These are phyloP conservation scores for Phytophthora citrophthora DNA, from an alignment of 352 stramenopile genomes.

Conservation along the genomic window DNA sequence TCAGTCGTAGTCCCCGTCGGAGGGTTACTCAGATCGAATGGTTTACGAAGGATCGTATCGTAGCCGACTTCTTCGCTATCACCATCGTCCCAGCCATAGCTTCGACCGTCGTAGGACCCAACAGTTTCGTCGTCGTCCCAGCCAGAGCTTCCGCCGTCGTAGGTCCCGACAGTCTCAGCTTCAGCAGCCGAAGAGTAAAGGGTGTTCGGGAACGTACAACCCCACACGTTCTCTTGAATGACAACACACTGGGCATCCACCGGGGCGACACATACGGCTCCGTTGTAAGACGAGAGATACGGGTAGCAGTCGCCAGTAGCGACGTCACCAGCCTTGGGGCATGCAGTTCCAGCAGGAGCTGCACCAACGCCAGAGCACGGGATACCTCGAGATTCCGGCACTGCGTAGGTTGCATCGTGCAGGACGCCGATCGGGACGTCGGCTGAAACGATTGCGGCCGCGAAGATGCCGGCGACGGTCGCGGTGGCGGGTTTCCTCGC, in stretches of 20 bases:
- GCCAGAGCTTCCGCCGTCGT: neutral
- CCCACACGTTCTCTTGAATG: neutral
- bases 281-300: neutral
- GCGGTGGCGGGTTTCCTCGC: no score
- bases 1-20: neutral
- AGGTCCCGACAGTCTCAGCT: neutral
- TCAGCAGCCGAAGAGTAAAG: slow-evolving; percentile 16
- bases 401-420: neutral
- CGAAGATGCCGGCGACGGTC: neutral
- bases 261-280: neutral
- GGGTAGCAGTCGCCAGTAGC: neutral
- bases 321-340: neutral
- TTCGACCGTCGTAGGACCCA: neutral
- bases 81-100: neutral
- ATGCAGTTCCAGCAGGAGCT: neutral
- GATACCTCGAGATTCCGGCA: neutral
- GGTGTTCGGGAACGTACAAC: slow-evolving; percentile 9
- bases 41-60: neutral
- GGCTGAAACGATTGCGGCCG: neutral
- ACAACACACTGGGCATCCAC: slow-evolving; percentile 5
- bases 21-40: slow-evolving; percentile 4
- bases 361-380: neutral
- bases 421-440: neutral
- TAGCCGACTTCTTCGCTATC: slow-evolving; percentile 1
- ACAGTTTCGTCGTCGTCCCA: neutral